Percentiles rank a stretch among this genome's conserved stretches.
These are phyloP conservation scores for Ogataea ramenticola DNA, from an alignment of 805 yeast species.

Conservation along the genomic window DNA sequence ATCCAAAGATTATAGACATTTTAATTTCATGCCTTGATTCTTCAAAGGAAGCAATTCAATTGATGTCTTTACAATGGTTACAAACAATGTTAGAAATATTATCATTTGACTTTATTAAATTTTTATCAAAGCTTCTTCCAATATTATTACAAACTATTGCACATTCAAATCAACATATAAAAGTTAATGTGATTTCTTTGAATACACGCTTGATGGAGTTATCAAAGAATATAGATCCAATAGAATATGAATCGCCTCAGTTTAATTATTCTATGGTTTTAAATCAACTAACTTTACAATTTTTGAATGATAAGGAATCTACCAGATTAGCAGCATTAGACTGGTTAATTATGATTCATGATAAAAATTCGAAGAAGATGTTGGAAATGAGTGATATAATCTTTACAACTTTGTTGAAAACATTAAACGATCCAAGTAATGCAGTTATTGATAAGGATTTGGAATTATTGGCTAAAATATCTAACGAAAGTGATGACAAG, in stretches of 20 bases:
- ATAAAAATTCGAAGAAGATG: conserved; percentile 54
- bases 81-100: conserved; percentile 64
- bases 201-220: conserved; percentile 50
- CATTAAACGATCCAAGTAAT: conserved; percentile 63
- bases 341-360: conserved; percentile 81
- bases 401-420: conserved; percentile 69
- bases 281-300: conserved; percentile 64
- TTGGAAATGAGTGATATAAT: conserved; percentile 54
- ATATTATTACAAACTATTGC: conserved; percentile 60
- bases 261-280: conserved; percentile 56
- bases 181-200: conserved; percentile 48
- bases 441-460: conserved; percentile 70
- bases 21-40: conserved; percentile 74
- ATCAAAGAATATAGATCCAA: conserved; percentile 32
- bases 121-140: conserved; percentile 67
- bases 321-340: conserved; percentile 81
- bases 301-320: conserved; percentile 66
- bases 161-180: conserved; percentile 40
- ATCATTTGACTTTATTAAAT: conserved; percentile 67
- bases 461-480: conserved; percentile 64
- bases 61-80: conserved; percentile 79
- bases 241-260: conserved; percentile 27
- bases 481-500: conserved; percentile 63
- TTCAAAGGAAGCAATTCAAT: conserved; percentile 67
- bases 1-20: conserved; percentile 72